Evolutionary conservation across 2,329 filamentous ascomycete genomes (phyloP), one percentile per base, ranked within the genome.

Genomic region (Paecilomyces sp.): DNA sequence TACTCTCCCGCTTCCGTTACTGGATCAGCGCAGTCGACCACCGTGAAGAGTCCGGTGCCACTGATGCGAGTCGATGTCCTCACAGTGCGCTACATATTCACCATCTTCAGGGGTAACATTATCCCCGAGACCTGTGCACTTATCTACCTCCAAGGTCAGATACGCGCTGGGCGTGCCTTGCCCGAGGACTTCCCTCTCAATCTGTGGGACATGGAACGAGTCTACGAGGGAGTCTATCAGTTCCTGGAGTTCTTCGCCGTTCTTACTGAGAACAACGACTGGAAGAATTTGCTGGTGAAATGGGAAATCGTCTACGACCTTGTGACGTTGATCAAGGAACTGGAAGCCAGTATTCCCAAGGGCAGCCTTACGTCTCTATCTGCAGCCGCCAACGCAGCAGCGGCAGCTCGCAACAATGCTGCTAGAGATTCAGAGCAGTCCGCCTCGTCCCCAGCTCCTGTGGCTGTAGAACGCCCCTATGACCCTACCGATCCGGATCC

Each of bases 181-280:
- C 87, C 91, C 0, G 86, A 90, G 62, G 92, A 97, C 68, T 97
- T 97, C 68, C 93, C 93, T 0, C 87, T 97, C 1, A 95, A 97
- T 68, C 84, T 92, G 54, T 97, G 93, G 93, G 93, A 97, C 68
- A 96, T 97, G 89, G 93, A 97, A 72, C 86, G 93, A 13, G 93
- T 95, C 60, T 96, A 96, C 72, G 93, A 97, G 69, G 93, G 93
- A 0, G 85, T 97, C 1, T 91, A 92, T 57, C 92, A 97, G 73
- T 96, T 96, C 70, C 85, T 97, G 1, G 92, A 97, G 67, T 96
- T 97, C 72, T 89, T 97, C 58, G 91, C 89, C 15, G 92, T 94
- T 0, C 85, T 96, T 30, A 92, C 91, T 0, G 92, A 96, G 69
- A 89, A 93, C 67, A 83, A 88, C 52, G 88, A 91, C 56, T 91